A percentile compares a stretch with the other conserved stretches of the same genome.
phyloP scores from a whole-genome alignment of 23 red algal species.

The Gracilaria caudata region DNA sequence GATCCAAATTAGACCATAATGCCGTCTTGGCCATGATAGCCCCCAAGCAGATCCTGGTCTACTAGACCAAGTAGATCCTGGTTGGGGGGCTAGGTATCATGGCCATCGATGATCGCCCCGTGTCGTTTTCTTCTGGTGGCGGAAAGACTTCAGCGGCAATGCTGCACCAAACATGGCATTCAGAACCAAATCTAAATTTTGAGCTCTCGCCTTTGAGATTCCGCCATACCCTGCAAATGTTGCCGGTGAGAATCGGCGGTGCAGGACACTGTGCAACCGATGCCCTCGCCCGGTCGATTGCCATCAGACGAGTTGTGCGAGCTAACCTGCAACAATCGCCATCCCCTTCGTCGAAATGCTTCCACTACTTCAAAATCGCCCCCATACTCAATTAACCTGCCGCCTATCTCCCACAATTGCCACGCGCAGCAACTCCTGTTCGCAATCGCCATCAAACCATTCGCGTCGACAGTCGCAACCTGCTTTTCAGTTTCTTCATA shows the following conservation, averaged over 20 bases:
- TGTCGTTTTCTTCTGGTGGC: too few species aligned
- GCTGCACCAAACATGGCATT: too few species aligned
- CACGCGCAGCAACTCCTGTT: neutral
- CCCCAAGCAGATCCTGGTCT: too few species aligned
- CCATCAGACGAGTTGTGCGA: neutral
- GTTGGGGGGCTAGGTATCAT: too few species aligned
- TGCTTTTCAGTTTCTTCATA: conserved; percentile 18
- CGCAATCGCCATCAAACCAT: neutral
- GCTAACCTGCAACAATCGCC: neutral
- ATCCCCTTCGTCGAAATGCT: neutral
- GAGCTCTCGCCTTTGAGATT: conserved; percentile 10
- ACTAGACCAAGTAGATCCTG: too few species aligned
- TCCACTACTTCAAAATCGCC: conserved; percentile 8
- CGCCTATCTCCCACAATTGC: neutral
- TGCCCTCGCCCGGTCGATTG: too few species aligned
- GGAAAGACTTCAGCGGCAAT: neutral
- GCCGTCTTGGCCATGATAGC: too few species aligned
- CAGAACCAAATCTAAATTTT: neutral
- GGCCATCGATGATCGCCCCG: too few species aligned
- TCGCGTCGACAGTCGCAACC: neutral
- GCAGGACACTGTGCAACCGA: neutral
- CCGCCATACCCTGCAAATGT: neutral
- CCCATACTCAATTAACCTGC: neutral
- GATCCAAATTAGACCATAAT: too few species aligned
- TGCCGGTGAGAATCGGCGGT: too few species aligned